Evolutionary conservation across 345 rosid species (phyloP).

Genomic region (Carallia brachiata): DNA sequence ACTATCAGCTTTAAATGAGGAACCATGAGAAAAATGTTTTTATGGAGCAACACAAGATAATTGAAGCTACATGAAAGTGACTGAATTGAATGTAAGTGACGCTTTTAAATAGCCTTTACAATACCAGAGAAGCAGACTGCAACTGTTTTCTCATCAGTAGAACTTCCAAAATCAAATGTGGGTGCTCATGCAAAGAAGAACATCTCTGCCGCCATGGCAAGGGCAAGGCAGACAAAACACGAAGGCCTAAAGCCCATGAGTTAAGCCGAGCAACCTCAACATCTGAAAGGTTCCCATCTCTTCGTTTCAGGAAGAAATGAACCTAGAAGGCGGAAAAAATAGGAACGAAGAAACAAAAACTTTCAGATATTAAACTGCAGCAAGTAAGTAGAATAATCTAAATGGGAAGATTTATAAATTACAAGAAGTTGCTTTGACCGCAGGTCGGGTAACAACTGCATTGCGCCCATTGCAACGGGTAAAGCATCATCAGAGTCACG

Average conservation of each 20-base stretch:
- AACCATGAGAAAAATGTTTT: constrained; percentile 5
- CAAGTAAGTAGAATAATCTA: constrained; percentile 2
- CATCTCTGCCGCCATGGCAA: constrained; percentile 99
- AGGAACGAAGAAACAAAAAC: too few relatives aligned
- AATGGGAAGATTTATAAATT: constrained; percentile 25
- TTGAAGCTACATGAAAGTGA: constrained; percentile 1
- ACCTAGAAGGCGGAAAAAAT: constrained; percentile 40
- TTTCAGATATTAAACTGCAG: too few relatives aligned
- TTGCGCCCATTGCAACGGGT: constrained; percentile 97
- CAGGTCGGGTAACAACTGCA: constrained; percentile 90
- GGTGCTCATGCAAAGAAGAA: constrained; percentile 94
- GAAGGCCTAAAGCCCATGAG: constrained; percentile 98
- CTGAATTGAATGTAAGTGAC: constrained; percentile 1
- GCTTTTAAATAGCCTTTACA: not conserved
- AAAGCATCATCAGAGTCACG: constrained; percentile 91
- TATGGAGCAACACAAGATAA: not conserved
- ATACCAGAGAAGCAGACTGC: constrained; percentile 84
- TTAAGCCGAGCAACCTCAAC: constrained; percentile 80
- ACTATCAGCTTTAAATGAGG: constrained; percentile 4
- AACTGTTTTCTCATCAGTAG: constrained; percentile 96
- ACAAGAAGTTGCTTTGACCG: constrained; percentile 97
- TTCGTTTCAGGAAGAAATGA: constrained; percentile 90
- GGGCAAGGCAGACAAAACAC: constrained; percentile 92
- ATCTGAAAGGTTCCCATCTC: constrained; percentile 77
- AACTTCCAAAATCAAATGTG: constrained; percentile 88